phyloP scores from a whole-genome alignment of 2,329 filamentous ascomycete species.

The Scedosporium boydii region DNA sequence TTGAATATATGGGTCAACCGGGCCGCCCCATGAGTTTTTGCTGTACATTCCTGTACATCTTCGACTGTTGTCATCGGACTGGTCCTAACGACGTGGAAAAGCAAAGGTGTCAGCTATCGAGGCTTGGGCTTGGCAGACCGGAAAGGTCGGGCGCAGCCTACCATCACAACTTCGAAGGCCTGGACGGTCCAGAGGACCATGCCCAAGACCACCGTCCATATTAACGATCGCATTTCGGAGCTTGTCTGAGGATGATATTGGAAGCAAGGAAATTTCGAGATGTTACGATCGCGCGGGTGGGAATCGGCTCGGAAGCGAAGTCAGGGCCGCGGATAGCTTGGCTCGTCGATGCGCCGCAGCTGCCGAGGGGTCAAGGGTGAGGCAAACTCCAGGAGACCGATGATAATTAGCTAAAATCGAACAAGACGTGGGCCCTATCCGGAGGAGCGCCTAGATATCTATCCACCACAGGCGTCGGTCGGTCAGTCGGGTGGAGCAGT shows the following conservation, averaged over 20 bases:
- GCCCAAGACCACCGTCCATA: constrained; percentile 38
- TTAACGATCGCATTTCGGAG: constrained; percentile 45
- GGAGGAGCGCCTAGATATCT: background rate
- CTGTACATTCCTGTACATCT: constrained; percentile 94
- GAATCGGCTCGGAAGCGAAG: background rate
- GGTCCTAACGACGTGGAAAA: constrained; percentile 43
- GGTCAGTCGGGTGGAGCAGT: background rate
- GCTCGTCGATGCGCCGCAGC: background rate
- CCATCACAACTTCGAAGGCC: constrained; percentile 50
- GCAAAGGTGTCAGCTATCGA: constrained; percentile 7
- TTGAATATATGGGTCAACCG: constrained; percentile 79
- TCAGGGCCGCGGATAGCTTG: background rate
- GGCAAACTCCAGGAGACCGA: background rate
- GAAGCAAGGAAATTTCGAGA: background rate
- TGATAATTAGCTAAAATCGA: background rate
- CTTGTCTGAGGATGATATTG: constrained; percentile 8
- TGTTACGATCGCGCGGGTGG: background rate
- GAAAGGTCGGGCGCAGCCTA: constrained; percentile 21
- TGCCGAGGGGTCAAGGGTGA: background rate
- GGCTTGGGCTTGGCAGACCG: constrained; percentile 6
- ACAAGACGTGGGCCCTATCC: background rate
- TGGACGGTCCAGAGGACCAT: constrained; percentile 43
- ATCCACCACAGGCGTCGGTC: background rate
- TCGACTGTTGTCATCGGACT: constrained; percentile 68
- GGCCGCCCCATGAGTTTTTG: constrained; percentile 77